Evolutionary conservation across 2,329 filamentous ascomycete genomes (phyloP), one percentile per base, ranked within the genome.

Genomic region (Calonectria henricotiae): DNA sequence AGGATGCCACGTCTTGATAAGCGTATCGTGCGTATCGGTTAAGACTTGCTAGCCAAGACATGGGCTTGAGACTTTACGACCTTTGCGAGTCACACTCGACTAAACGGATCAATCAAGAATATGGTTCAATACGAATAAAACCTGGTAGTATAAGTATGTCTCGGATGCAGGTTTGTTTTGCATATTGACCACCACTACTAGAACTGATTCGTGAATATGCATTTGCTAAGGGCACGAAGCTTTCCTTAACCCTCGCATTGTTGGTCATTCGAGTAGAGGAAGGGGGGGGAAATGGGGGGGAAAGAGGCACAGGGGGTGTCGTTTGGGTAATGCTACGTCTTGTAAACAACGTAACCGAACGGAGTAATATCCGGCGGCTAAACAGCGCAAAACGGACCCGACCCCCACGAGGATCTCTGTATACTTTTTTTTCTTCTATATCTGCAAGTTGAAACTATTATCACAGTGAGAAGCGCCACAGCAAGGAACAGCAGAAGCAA

Each of bases 321-420:
- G 11, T 20, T 55, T 55, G 9, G 51, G n/a, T 17, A 58, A 58
- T 58, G 11, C 51, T 39, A 58, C 35, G 32, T 58, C 51, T 58
- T 58, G 51, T 58, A 25, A 39, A 39, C 20, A 39, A 37, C 23
- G 51, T 58, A 58, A 58, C 51, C 51, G 15, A 58, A 58, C 51
- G 51, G 51, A 58, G 51, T 58, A 58, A 58, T 58, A 37, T 58
- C 51, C 51, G 51, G 51, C 35, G 35, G 23, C 51, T 58, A 58
- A 58, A 39, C 51, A 58, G 13, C 51, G 51, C 51, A 58, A 4
- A 5, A 5, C 13, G 51, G 32, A 20, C 32, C 32, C 20, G n/a
- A 58, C 51, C 51, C 51, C 51, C 51, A 58, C 51, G 51, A 58
- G 51, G 13, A 39, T 25, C 12, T 39, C 20, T 39, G 12, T 32